Conservation (phyloP, 2,329 filamentous ascomycete species). For the Pseudocercospora fuligena region DNA sequence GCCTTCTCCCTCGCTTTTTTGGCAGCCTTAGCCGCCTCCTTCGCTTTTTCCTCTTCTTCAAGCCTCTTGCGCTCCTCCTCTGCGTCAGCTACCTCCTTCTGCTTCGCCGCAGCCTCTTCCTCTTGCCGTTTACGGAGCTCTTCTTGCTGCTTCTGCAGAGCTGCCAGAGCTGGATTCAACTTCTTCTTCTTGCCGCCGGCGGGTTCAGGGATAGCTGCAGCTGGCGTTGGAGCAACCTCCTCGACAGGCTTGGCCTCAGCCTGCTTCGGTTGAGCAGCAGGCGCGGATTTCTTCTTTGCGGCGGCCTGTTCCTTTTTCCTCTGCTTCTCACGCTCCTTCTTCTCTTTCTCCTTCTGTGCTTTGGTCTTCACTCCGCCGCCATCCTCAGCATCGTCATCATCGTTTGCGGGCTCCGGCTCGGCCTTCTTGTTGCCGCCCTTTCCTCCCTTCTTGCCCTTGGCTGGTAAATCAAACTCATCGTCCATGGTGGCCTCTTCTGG, state of each 20-base stretch:
- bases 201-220: conserved; percentile 48
- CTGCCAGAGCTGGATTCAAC: conserved; percentile 72
- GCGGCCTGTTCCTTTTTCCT: conserved; percentile 95
- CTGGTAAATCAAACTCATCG: conserved; percentile 73
- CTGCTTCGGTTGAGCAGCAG: conserved; percentile 38
- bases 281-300: conserved; percentile 76
- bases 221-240: conserved; percentile 52
- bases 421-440: conserved; percentile 50
- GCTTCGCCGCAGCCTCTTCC: conserved; percentile 61
- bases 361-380: conserved; percentile 83
- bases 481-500: conserved; percentile 74
- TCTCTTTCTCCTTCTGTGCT: conserved; percentile 97
- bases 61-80: conserved; percentile 67
- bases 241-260: conserved; percentile 47
- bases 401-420: conserved; percentile 51
- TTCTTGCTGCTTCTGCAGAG: conserved; percentile 83
- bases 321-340: conserved; percentile 98
- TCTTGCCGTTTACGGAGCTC: conserved; percentile 70
- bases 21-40: conserved; percentile 72
- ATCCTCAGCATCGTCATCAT: conserved; percentile 58
- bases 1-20: conserved; percentile 90
- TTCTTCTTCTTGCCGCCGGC: conserved; percentile 79
- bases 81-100: conserved; percentile 69
- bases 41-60: conserved; percentile 73
- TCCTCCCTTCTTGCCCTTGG: conserved; percentile 68